Conservation (phyloP, 495 filamentous ascomycete genomes). For the Aspergillus asperescens region DNA sequence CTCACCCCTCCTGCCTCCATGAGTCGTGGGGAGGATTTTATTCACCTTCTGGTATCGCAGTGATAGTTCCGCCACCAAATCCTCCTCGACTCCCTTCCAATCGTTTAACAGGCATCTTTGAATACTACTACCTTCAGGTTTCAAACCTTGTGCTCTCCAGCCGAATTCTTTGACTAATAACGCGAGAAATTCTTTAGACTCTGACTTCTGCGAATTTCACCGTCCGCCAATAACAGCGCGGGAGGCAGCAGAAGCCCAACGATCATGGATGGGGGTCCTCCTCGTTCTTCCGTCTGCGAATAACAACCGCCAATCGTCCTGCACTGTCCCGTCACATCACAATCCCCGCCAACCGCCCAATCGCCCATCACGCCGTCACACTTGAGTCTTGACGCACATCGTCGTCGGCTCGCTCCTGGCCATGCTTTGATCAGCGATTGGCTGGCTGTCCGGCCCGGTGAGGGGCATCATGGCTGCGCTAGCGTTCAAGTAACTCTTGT, state of each 20-base stretch:
- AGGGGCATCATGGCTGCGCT: slow-evolving; percentile 4
- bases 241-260: neutral
- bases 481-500: slow-evolving; percentile 9
- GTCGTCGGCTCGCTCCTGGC: neutral
- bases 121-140: too few species aligned
- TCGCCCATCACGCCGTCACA: slow-evolving; percentile 28
- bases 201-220: too few species aligned
- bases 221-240: slow-evolving; percentile 1
- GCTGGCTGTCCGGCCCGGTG: slow-evolving; percentile 4
- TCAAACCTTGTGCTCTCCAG: neutral
- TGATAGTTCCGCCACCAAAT: neutral
- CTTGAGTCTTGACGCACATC: neutral
- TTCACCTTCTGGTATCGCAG: neutral
- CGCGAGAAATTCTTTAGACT: too few species aligned
- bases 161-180: neutral
- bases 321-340: slow-evolving; percentile 39
- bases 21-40: neutral
- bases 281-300: slow-evolving; percentile 18
- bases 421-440: slow-evolving; percentile 3
- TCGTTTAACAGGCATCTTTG: neutral
- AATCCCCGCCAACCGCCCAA: slow-evolving; percentile 27
- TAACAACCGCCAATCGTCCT: slow-evolving; percentile 16
- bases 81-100: neutral
- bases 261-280: too few species aligned
- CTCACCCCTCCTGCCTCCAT: neutral